Base-by-base conservation (phyloP, 139 green algal genomes). In the Chlamydomonas incerta region DNA sequence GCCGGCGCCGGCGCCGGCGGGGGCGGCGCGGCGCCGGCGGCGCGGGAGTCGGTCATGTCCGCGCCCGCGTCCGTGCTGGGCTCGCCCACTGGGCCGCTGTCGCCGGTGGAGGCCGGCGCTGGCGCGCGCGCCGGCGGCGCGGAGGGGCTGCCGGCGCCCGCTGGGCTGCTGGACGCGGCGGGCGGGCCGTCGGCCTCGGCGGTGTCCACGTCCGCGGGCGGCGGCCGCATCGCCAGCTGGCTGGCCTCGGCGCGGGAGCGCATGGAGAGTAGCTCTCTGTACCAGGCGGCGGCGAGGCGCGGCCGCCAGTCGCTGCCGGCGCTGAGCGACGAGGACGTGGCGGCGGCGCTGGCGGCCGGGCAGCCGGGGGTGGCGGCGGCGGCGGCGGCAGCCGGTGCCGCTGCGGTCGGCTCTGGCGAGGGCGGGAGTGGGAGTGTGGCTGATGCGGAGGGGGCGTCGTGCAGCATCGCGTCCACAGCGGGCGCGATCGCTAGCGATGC, bases 201-300 rank as follows among this genome's bases (percentile, higher is more conserved):
- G 55, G 55, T 62, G 41, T 50, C 41, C 6, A 50, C 47, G 52
- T 11, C 47, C 14, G 63, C 66, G 15, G 37, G 74, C 76, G 60
- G 37, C 58, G 50, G 74, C 74, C 75, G 75, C 37, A 5, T 83
- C 28, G 47, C 63, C 20, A 74, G 63, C n/a, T 83, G 63, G 77
- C 50, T 74, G 41, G 41, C 41, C 41, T 50, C 41, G 41, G 41
- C 41, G 26, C 21, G 58, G 24, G 74, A 82, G 57, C 50, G 37
- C n/a, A 29, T 82, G 14, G 74, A 82, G 74, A 29, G 34, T 31
- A 46, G 31, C 29, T 72, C 31, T 1, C 31, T 72, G 57, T 82
- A 62, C 34, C 74, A 72, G 24, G 74, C 28, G 26, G 26, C 28
- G 14, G 17, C 17, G 24, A 34, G 28, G 62, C 74, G 13, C 18